These are phyloP conservation scores for Rubroshorea leprosula DNA, from an alignment of 345 rosid species.

Conservation along the genomic window DNA sequence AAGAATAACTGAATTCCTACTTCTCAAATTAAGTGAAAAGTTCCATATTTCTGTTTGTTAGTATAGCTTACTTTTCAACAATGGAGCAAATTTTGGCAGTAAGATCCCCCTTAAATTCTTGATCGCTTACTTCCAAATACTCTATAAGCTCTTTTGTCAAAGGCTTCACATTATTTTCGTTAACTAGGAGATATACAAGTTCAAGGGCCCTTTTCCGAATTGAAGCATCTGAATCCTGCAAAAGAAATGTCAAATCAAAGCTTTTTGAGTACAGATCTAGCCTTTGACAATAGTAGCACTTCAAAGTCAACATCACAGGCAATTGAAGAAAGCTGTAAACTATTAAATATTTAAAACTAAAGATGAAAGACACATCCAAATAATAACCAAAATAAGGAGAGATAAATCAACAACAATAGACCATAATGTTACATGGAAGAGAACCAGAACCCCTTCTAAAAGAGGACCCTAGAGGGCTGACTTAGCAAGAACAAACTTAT, in stretches of 20 bases:
- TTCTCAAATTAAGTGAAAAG: constrained; percentile 6
- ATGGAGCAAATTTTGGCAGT: constrained; percentile 96
- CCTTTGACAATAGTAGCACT: constrained; percentile 2
- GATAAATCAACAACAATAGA: neutral
- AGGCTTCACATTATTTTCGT: constrained; percentile 86
- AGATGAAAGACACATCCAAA: neutral
- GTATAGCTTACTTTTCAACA: constrained; percentile 81
- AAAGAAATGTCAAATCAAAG: constrained; percentile 28
- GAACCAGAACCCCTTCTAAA: neutral
- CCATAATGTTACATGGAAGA: neutral
- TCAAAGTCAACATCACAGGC: neutral
- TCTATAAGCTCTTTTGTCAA: constrained; percentile 89
- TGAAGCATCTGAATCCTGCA: constrained; percentile 97
- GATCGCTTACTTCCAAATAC: constrained; percentile 91
- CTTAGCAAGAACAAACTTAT: neutral
- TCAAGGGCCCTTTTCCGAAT: constrained; percentile 97
- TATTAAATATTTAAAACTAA: neutral
- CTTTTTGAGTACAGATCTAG: constrained; percentile 6
- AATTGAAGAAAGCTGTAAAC: neutral
- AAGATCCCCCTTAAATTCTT: constrained; percentile 96
- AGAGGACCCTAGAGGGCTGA: neutral
- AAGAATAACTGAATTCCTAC: constrained; percentile 6
- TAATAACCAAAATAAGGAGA: too few relatives aligned
- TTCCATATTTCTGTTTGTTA: constrained; percentile 5
- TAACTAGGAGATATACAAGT: constrained; percentile 76